phyloP scores from a whole-genome alignment of 2,329 filamentous ascomycete genomes.

The Penicillium capsulatum region DNA sequence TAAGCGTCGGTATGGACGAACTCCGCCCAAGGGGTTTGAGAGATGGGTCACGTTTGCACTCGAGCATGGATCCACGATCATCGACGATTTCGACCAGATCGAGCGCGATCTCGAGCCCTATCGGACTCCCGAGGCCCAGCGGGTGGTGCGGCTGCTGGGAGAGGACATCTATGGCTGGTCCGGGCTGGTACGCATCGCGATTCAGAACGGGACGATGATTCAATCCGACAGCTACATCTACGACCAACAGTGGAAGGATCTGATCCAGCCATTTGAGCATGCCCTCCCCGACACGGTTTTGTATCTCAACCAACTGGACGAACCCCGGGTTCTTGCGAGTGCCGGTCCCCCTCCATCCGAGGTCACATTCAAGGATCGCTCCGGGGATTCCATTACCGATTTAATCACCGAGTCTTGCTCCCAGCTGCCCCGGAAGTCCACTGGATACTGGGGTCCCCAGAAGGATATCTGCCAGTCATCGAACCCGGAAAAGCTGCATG shows the following conservation, averaged over 20 bases:
- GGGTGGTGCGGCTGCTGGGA: not conserved
- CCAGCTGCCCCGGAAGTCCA: conserved; percentile 1
- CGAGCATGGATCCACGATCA: not conserved
- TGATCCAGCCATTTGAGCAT: conserved; percentile 3
- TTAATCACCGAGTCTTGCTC: conserved; percentile 1
- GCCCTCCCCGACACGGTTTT: not conserved
- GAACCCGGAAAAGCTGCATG: conserved; percentile 1
- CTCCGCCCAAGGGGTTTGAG: conserved; percentile 1
- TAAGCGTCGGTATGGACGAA: conserved; percentile 1
- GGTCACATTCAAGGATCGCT: not conserved
- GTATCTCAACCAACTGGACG: conserved; percentile 2
- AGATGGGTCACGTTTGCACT: conserved; percentile 2
- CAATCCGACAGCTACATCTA: conserved; percentile 1
- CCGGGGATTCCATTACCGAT: not conserved
- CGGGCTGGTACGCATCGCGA: not conserved
- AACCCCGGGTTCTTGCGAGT: conserved; percentile 3
- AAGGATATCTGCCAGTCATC: conserved; percentile 3
- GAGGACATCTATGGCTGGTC: not conserved
- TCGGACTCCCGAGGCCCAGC: conserved; percentile 2
- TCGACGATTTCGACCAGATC: conserved; percentile 6
- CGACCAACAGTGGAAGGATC: not conserved
- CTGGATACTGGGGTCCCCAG: conserved; percentile 1
- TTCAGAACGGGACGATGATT: conserved; percentile 1
- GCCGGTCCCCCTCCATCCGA: not conserved
- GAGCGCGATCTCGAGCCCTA: conserved; percentile 3